Conservation (phyloP, 2,329 filamentous ascomycete species). For the Pyrenophora seminiperda region DNA sequence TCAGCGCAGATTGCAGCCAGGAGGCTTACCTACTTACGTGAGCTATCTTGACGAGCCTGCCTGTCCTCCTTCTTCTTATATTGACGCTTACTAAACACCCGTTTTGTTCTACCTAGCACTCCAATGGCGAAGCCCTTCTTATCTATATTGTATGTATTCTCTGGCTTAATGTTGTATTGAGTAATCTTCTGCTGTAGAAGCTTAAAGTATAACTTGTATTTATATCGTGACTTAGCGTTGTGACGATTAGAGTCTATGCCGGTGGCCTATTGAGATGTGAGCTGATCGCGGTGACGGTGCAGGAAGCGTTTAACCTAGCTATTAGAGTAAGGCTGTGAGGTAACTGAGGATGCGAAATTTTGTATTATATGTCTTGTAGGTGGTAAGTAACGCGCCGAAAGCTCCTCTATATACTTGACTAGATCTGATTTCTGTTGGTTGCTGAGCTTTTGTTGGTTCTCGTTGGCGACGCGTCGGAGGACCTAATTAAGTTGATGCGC, state of each 20-base stretch:
- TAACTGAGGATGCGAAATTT: no score
- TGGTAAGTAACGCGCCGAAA: no score
- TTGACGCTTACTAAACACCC: conserved; percentile 8
- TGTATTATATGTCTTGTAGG: no score
- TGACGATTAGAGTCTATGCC: not conserved
- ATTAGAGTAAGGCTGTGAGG: no score
- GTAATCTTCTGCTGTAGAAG: not conserved
- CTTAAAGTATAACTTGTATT: not conserved
- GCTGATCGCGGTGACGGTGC: no score
- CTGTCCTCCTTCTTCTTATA: not conserved
- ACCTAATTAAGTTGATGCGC: no score
- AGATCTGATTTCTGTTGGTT: no score
- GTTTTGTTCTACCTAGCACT: conserved; percentile 3
- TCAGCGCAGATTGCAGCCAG: conserved; percentile 19
- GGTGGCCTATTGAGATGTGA: no score
- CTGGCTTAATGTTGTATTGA: not conserved
- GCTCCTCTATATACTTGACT: no score
- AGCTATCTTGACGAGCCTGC: conserved; percentile 9
- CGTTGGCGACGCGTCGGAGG: no score
- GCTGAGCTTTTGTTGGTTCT: no score
- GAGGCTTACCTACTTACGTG: conserved; percentile 14
- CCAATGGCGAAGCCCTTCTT: not conserved
- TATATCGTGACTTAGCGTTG: not conserved
- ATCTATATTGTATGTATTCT: not conserved
- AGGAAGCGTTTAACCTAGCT: no score